Base-by-base conservation (phyloP, 2,329 filamentous ascomycete genomes). In the Pseudogymnoascus pannorum region DNA sequence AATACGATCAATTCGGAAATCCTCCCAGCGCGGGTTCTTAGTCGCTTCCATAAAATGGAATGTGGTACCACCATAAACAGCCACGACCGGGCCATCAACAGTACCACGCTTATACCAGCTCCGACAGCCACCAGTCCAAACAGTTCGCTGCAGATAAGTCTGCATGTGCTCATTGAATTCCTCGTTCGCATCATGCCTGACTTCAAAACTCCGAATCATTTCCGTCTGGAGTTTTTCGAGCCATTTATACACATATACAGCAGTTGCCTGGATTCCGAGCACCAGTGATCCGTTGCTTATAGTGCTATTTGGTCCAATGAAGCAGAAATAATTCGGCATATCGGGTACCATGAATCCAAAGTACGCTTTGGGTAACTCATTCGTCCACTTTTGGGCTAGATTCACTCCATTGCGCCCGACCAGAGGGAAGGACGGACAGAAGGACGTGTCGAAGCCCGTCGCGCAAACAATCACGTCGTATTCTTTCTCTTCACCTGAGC, bases 1-100 rank as follows among this genome's bases (percentile, higher is more conserved):
- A 82, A 62, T 80, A 75, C 70, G 57, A 7, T 69, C 68, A 57
- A 62, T 68, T 16, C 68, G 66, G 38, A 75, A 84, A 60, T 84
- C 81, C 67, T 84, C 81, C 79, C 81, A 83, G 8, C 81, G 70
- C 1, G 80, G 80, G n/a, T 81, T 75, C 20, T 76, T 72, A 63
- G 82, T 76, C 6, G 69, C 67, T 65, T 79, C 76, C 20, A 83
- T 72, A 77, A 81, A 64, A 58, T 70, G 69, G 57, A 68, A 42
- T 4, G 65, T 65, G 58, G 66, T 68, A 12, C 69, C 69, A 5
- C 29, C 26, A 24, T 48, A 59, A 31, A 62, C 35, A 24, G 54
- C 40, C 14, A 40, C 18, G 8, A 62, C 54, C 22, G 24, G 22
- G 12, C 60, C 60, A 24, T 33, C 40, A 9, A 44, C 38, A 5